These are phyloP conservation scores for Penicilliopsis zonata DNA, from an alignment of 495 filamentous ascomycete genomes.

Conservation along the genomic window DNA sequence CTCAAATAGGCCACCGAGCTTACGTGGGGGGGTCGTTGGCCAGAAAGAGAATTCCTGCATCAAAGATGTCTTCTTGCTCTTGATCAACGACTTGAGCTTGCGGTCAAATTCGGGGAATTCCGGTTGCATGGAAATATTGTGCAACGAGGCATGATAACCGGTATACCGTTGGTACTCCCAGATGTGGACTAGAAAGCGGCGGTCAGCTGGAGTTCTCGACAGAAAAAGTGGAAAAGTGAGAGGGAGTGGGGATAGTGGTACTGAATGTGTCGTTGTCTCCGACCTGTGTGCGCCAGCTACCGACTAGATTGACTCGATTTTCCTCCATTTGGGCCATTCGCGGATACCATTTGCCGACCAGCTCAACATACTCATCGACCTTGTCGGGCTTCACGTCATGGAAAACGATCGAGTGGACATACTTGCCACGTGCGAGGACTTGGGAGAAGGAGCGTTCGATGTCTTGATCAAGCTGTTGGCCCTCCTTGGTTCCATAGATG, in stretches of 20 bases:
- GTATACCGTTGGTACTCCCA: slow-evolving; percentile 99
- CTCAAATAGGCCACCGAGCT: slow-evolving; percentile 89
- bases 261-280: slow-evolving; percentile 97
- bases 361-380: slow-evolving; percentile 85
- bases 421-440: slow-evolving; percentile 90
- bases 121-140: slow-evolving; percentile 67
- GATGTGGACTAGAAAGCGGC: slow-evolving; percentile 59
- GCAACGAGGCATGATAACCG: slow-evolving; percentile 85
- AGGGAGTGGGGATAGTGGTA: slow-evolving; percentile 21
- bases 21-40: slow-evolving; percentile 85
- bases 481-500: slow-evolving; percentile 94
- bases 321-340: slow-evolving; percentile 65
- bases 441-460: slow-evolving; percentile 91
- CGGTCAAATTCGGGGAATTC: slow-evolving; percentile 71
- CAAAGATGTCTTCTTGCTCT: slow-evolving; percentile 70
- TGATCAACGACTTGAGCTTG: slow-evolving; percentile 71
- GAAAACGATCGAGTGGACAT: slow-evolving; percentile 95
- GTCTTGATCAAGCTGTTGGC: slow-evolving; percentile 80
- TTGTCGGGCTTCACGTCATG: slow-evolving; percentile 93
- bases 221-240: not conserved
- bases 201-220: slow-evolving; percentile 3
- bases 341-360: slow-evolving; percentile 91
- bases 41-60: slow-evolving; percentile 99
- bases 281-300: slow-evolving; percentile 97
- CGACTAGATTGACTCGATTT: slow-evolving; percentile 91